phyloP scores from a whole-genome alignment of 257 asterid species.

The Cynanchum wilfordii region DNA sequence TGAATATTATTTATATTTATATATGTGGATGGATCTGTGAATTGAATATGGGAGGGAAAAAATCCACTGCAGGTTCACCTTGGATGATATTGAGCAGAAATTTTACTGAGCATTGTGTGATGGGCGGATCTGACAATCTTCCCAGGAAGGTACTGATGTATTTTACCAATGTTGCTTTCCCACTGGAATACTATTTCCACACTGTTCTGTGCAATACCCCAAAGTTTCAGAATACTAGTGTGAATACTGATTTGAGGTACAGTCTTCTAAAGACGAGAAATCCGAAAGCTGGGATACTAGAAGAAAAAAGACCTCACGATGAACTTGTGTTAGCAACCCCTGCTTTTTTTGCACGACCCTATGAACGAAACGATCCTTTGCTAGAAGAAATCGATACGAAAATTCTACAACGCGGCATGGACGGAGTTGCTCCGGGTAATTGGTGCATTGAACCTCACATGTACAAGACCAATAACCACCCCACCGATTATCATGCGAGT shows the following conservation, averaged over 20 bases:
- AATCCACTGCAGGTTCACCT: slow-evolving; percentile 38
- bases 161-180: slow-evolving; percentile 43
- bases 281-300: not conserved
- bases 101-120: slow-evolving; percentile 46
- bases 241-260: slow-evolving; percentile 35
- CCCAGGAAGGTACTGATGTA: slow-evolving; percentile 61
- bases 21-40: no score
- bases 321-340: not conserved
- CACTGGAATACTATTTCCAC: slow-evolving; percentile 54
- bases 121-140: slow-evolving; percentile 42
- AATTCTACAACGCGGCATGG: slow-evolving; percentile 25
- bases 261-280: not conserved
- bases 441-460: slow-evolving; percentile 35
- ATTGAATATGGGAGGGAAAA: not conserved
- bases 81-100: slow-evolving; percentile 51
- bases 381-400: slow-evolving; percentile 36
- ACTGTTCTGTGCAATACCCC: slow-evolving; percentile 54
- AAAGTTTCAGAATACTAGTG: slow-evolving; percentile 30
- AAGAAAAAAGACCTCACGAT: not conserved
- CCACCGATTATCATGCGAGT: no score
- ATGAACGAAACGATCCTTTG: slow-evolving; percentile 23
- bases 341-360: slow-evolving; percentile 34
- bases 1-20: no score
- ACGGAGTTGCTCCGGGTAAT: slow-evolving; percentile 33
- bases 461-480: not conserved